Evolutionary conservation across 495 filamentous ascomycete genomes (phyloP), one percentile per base, ranked within the genome.

Genomic region (Xylaria palmicola): DNA sequence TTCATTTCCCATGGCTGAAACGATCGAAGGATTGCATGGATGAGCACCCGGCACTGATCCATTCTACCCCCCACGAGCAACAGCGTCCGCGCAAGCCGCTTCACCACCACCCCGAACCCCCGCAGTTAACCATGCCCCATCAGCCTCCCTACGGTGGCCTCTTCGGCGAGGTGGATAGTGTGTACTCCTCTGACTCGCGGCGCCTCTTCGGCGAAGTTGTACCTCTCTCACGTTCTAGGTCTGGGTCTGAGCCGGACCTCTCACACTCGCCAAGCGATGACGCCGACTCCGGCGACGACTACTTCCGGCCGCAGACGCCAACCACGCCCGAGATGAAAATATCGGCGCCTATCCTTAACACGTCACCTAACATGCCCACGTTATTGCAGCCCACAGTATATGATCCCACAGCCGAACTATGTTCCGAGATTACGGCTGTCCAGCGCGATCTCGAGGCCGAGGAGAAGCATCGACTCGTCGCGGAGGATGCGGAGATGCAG

Each of bases 281-380:
- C 50, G 70, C 74, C 22, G 73, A 73, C 64, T 73, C 71, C n/a
- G 69, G 74, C 49, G 75, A 78, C 52, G 68, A 69, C 34, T 69
- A 74, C 47, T 70, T 67, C 67, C 72, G 71, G 5, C 74, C 75
- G 3, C 57, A 53, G 30, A 77, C 75, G 13, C 76, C 76, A 37
- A 30, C 43, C 40, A 45, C 59, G 20, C 49, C 63, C 1, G 50
- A 56, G 19, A 67, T 73, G 58, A 26, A 54, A 13, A 82, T 83
- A 67, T 80, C 78, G 1, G 70, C 74, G 6, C 81, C 81, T 8
- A 79, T 83, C 56, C 74, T 78, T n/a, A 60, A 67, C 41, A 62
- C 73, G 0, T 69, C 70, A 10, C 76, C 81, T 10, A 45, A 45
- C 4, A 82, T 83, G 74, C 29, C 65, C 78, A 24, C 61, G 26